phyloP scores from a whole-genome alignment of 2,329 filamentous ascomycete species.

The Ascochyta pisi region DNA sequence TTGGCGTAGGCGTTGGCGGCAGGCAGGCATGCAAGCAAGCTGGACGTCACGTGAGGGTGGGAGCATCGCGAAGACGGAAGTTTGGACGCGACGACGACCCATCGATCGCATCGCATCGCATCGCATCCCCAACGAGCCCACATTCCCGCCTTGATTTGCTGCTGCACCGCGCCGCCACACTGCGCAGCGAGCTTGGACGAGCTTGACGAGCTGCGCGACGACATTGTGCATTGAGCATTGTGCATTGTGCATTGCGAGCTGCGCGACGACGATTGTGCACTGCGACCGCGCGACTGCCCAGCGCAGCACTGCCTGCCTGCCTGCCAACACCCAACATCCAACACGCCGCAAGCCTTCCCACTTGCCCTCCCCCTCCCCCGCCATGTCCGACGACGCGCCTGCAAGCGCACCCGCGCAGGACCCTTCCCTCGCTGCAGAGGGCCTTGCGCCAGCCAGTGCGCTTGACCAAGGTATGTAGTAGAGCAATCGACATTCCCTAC shows the following conservation, averaged over 20 bases:
- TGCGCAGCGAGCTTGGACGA: neutral
- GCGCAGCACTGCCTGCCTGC: neutral
- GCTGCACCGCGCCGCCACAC: conserved; percentile 7
- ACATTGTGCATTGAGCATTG: neutral
- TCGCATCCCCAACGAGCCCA: conserved; percentile 37
- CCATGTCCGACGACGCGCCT: conserved; percentile 47
- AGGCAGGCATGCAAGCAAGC: no score
- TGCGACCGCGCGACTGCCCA: neutral
- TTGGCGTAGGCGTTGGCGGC: no score
- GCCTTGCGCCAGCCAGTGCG: conserved; percentile 31
- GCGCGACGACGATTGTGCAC: no score
- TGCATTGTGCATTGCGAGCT: neutral
- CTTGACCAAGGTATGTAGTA: conserved; percentile 42
- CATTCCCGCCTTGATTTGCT: conserved; percentile 28
- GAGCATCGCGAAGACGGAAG: conserved; percentile 39
- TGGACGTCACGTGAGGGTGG: conserved; percentile 24
- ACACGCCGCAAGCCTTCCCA: conserved; percentile 10
- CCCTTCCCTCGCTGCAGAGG: conserved; percentile 30
- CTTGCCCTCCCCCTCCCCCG: conserved; percentile 3
- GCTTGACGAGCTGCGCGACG: conserved; percentile 4
- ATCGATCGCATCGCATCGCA: conserved; percentile 31
- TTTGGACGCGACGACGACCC: conserved; percentile 38
- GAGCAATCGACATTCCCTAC: neutral
- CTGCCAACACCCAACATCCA: conserved; percentile 17
- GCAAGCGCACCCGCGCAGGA: conserved; percentile 39